Conservation (phyloP, 129 eudicot species). For the Chrysanthemum makinoi region DNA sequence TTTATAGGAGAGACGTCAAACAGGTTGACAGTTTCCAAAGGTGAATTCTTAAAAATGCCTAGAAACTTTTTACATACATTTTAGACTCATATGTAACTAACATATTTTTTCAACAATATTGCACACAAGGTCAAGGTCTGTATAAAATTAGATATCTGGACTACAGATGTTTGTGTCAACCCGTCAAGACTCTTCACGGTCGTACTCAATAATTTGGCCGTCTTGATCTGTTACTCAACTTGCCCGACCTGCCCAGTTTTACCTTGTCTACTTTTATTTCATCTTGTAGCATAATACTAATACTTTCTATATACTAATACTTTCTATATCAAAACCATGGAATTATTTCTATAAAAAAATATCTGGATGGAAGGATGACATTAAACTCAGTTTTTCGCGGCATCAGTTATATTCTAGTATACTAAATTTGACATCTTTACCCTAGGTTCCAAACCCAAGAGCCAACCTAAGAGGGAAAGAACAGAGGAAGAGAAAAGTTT, state of each 20-base stretch:
- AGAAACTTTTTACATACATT: background rate
- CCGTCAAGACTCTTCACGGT: no score
- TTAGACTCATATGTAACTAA: no score
- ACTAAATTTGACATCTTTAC: constrained; percentile 7
- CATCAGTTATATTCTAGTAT: background rate
- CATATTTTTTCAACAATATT: no score
- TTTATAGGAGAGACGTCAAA: background rate
- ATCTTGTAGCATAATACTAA: background rate
- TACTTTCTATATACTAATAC: no score
- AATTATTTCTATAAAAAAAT: background rate
- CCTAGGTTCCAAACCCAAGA: constrained; percentile 76
- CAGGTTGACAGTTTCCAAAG: background rate
- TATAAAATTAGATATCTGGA: no score
- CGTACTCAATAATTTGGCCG: no score
- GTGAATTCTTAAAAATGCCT: background rate
- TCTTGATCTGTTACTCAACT: background rate
- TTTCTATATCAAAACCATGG: background rate
- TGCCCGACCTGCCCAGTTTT: background rate
- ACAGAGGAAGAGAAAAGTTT: constrained; percentile 86
- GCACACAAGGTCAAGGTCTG: no score
- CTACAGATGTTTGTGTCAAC: no score
- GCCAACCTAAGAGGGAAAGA: constrained; percentile 72
- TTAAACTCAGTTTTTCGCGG: background rate
- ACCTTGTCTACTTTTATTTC: background rate
- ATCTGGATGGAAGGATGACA: background rate